Evolutionary conservation across 257 asterid species (phyloP), one percentile per base, ranked within the genome.

Genomic region (Penstemon davidsonii): DNA sequence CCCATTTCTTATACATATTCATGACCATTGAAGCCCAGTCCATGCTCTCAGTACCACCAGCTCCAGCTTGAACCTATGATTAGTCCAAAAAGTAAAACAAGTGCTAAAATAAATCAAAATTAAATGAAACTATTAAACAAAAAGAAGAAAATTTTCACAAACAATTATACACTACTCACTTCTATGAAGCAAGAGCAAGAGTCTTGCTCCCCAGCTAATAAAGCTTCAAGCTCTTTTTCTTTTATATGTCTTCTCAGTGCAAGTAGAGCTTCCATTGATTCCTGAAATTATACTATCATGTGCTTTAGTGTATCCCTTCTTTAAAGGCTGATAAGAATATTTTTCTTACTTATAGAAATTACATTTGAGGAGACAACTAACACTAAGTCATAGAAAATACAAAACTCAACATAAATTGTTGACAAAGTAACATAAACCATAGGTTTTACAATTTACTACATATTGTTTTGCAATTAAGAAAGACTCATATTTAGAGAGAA

Each of bases 31-130:
- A 84, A 76, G 99, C 96, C 97, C 99, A 91, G 77, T 91, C 99
- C 94, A 85, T 87, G 86, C 97, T 91, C 89, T 94, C 99, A 41
- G 99, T 94, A 64, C 97, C 99, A 66, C 99, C 99, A 69, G 99
- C 97, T 75, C 99, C 96, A 75, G 96, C 95, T 86, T 94, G 99
- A 74, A 88, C 99, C 97, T 93, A 61, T 56, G 69, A 38, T 74
- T 60, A 18, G 61, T 18, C 33, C 33, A 41, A 60, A 75, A 51
- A 46, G 59, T 56, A 56, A 37, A 55, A 55, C 37, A 65, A 41
- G 45, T 33, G 8, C 6, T 3, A 53, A 8, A 13, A 73, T 61
- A 15, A 55, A 69, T 11, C 13, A 64, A 41, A 45, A 36, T 19
- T 25, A 13, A 11, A 25, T 36, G 53, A 7, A 11, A 18, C 13